Base-by-base conservation (phyloP, 2,329 filamentous ascomycete genomes). In the Verticillium klebahnii region DNA sequence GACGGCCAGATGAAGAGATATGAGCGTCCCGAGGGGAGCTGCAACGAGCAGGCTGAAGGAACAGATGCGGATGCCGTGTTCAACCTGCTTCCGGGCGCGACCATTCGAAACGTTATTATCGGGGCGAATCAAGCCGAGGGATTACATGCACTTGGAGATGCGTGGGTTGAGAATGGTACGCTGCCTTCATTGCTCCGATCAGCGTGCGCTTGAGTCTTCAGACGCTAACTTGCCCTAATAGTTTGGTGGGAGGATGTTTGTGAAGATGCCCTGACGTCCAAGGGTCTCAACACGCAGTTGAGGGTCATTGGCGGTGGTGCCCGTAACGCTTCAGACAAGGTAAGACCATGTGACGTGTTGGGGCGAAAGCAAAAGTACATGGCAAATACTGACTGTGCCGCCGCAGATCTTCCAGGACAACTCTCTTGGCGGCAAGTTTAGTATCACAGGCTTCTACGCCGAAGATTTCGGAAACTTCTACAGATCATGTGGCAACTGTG, bases 31-130 rank as follows among this genome's bases (percentile, higher is more conserved):
- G 67, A 69, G 31, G 74, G 72, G 17, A 73, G 72, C 59, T 82
- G 79, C 65, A 76, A 71, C 37, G 77, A 75, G 29, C 76, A 81
- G 61, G 70, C 69, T 1, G 79, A 81, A 65, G 78, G 78, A 39
- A 72, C 70, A 3, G 70, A 72, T 31, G 70, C 70, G 1, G 78
- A 79, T 57, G 67, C 74, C 3, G 74, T 76, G 29, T 76, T 76
- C 60, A 70, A 73, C 57, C 62, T 76, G 37, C 60, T 71, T n/a
- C 63, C 73, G 0, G 74, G 74, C 2, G 68, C 73, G 0, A 75
- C 72, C 0, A 69, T 76, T 40, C 66, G 67, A 37, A 76, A 76
- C 60, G 74, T 75, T 2, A 76, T 76, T n/a, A 76, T 76, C 12
- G 74, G 74, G 32, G 67, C 67, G 29, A 63, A 76, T 62, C 73